A percentile compares a stretch with the other conserved stretches of the same genome.
phyloP scores from a whole-genome alignment of 2,329 filamentous ascomycete genomes.

The Cercospora sp. region DNA sequence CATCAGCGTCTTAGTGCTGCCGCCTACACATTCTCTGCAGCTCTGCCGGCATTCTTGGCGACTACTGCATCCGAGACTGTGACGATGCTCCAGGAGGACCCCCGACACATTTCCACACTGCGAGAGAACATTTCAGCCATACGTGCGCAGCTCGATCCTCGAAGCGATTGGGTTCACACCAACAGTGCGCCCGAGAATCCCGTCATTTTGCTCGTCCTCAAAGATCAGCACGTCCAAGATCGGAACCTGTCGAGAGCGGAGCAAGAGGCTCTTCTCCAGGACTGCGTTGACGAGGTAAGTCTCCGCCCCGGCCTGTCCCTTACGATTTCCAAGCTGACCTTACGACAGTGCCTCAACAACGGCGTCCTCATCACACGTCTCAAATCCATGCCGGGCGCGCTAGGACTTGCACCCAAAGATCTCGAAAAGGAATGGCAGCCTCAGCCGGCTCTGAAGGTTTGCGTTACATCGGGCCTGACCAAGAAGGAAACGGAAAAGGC shows the following conservation, averaged over 20 bases:
- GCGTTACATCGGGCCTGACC: slow-evolving; percentile 80
- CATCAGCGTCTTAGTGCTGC: slow-evolving; percentile 93
- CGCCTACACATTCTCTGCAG: slow-evolving; percentile 94
- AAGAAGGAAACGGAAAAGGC: slow-evolving; percentile 97
- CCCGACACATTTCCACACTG: slow-evolving; percentile 74
- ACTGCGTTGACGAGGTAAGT: slow-evolving; percentile 92
- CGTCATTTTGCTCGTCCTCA: slow-evolving; percentile 78
- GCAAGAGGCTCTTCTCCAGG: slow-evolving; percentile 81
- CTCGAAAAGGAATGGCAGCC: slow-evolving; percentile 61
- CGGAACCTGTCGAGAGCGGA: slow-evolving; percentile 67
- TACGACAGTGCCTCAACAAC: slow-evolving; percentile 71
- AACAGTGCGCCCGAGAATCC: slow-evolving; percentile 83
- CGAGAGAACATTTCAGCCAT: slow-evolving; percentile 85
- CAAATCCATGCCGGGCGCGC: slow-evolving; percentile 67
- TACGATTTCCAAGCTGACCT: slow-evolving; percentile 15
- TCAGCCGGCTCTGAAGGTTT: slow-evolving; percentile 86
- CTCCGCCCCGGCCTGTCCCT: not conserved
- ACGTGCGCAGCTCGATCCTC: slow-evolving; percentile 82
- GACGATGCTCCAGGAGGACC: slow-evolving; percentile 79
- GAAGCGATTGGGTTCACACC: slow-evolving; percentile 89
- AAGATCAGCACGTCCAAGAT: slow-evolving; percentile 74
- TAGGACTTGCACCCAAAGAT: slow-evolving; percentile 66
- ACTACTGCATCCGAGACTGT: slow-evolving; percentile 95
- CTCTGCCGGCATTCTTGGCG: slow-evolving; percentile 86
- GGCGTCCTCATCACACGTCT: slow-evolving; percentile 85